These are phyloP conservation scores for Meyerozyma sp. DNA, from an alignment of 1,139 yeast genomes.

Conservation along the genomic window DNA sequence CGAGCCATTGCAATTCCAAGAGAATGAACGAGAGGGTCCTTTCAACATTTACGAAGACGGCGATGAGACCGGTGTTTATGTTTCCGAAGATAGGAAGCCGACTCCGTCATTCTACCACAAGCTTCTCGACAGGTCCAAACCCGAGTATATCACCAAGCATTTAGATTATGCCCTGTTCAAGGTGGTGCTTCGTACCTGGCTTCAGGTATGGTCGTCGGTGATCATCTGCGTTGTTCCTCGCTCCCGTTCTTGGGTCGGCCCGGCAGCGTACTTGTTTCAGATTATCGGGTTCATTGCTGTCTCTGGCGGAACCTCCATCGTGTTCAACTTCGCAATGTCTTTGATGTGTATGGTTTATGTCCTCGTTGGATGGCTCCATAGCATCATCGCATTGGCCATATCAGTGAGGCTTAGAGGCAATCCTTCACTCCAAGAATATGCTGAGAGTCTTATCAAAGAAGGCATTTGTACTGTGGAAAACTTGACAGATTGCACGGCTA, in stretches of 20 bases:
- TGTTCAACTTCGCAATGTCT: conserved; percentile 13
- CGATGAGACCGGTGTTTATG: not conserved
- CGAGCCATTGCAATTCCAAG: not conserved
- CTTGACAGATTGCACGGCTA: conserved; percentile 15
- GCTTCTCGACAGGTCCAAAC: conserved; percentile 11
- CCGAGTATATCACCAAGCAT: conserved; percentile 24
- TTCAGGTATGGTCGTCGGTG: conserved; percentile 23
- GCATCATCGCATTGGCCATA: conserved; percentile 22
- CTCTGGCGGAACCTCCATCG: conserved; percentile 25
- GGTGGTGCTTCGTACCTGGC: conserved; percentile 21
- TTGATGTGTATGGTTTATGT: conserved; percentile 14
- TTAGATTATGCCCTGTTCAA: conserved; percentile 21
- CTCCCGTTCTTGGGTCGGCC: conserved; percentile 25
- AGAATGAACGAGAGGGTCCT: not conserved
- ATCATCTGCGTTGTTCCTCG: conserved; percentile 21
- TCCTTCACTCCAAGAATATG: conserved; percentile 16
- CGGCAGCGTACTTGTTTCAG: conserved; percentile 23
- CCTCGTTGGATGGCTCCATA: conserved; percentile 20
- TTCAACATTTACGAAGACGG: conserved; percentile 1
- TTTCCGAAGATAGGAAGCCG: not conserved
- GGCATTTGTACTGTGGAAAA: conserved; percentile 23
- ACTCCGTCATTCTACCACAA: conserved; percentile 2
- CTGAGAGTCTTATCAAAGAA: conserved; percentile 15
- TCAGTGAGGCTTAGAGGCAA: conserved; percentile 20
- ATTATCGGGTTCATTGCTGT: conserved; percentile 23